Conservation (phyloP, 106 monocot genomes). For the Phalaenopsis aphrodite region DNA sequence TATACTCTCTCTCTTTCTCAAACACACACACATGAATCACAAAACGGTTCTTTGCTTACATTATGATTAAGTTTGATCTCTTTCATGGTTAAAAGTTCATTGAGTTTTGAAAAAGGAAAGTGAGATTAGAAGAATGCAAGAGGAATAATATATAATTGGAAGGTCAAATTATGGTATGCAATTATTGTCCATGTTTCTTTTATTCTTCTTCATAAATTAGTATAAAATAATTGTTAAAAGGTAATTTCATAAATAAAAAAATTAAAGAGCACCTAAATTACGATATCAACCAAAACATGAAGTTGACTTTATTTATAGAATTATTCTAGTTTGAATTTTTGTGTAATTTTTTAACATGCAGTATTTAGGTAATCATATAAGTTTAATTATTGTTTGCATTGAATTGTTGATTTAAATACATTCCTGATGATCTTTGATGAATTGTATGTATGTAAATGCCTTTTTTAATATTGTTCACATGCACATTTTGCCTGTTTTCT, state of each 20-base stretch:
- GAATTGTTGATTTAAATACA: neutral
- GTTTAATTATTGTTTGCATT: neutral
- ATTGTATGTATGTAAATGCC: neutral
- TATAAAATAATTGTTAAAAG: too few species aligned
- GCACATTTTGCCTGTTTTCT: neutral
- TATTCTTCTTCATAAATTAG: too few species aligned
- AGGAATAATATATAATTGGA: too few species aligned
- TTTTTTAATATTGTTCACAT: neutral
- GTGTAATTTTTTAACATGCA: neutral
- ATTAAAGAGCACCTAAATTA: too few species aligned
- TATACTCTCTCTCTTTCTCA: neutral
- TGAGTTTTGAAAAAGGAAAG: too few species aligned
- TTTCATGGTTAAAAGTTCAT: too few species aligned
- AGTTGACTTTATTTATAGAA: neutral
- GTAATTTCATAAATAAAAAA: too few species aligned
- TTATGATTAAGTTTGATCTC: neutral
- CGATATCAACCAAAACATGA: neutral
- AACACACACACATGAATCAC: too few species aligned
- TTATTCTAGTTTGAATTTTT: neutral
- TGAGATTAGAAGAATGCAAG: too few species aligned
- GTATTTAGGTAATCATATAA: neutral
- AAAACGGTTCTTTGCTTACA: too few species aligned
- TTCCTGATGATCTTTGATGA: neutral
- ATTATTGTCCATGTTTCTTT: too few species aligned
- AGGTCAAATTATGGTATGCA: too few species aligned